Conservation (phyloP, 129 eudicot species). For the Scalesia atractyloides region DNA sequence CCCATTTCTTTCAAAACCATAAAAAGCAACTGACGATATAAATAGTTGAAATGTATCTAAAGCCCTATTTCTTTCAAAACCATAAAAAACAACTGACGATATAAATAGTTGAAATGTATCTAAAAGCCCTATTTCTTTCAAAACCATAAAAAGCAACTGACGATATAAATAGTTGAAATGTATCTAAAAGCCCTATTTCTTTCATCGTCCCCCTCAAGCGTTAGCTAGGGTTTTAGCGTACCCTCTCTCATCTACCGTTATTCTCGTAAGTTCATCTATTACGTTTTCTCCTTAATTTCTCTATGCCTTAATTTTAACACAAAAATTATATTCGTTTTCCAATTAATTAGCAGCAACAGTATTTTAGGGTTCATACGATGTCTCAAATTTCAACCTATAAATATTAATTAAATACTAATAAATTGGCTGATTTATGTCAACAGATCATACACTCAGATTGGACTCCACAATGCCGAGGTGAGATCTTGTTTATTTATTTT, state of each 20-base stretch:
- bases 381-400: too few species aligned
- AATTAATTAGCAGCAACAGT: slow-evolving; percentile 3
- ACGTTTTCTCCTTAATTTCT: neutral
- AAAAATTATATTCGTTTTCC: neutral
- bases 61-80: neutral
- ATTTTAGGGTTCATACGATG: neutral
- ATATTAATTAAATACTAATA: too few species aligned
- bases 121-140: neutral
- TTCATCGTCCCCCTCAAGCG: slow-evolving; percentile 13
- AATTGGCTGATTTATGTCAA: neutral
- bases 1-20: slow-evolving; percentile 1
- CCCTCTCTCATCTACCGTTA: slow-evolving; percentile 17
- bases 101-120: neutral
- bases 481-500: neutral
- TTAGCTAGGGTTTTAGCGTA: slow-evolving; percentile 22
- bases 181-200: neutral
- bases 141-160: too few species aligned
- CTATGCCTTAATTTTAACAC: neutral
- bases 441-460: slow-evolving; percentile 25
- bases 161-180: neutral
- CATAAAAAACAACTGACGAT: neutral
- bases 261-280: neutral
- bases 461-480: slow-evolving; percentile 42
- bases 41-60: neutral
- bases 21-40: too few species aligned